Evolutionary conservation across 768 basidiomycete species (phyloP).

Genomic region (Pseudohyphozyma bogoriensis): DNA sequence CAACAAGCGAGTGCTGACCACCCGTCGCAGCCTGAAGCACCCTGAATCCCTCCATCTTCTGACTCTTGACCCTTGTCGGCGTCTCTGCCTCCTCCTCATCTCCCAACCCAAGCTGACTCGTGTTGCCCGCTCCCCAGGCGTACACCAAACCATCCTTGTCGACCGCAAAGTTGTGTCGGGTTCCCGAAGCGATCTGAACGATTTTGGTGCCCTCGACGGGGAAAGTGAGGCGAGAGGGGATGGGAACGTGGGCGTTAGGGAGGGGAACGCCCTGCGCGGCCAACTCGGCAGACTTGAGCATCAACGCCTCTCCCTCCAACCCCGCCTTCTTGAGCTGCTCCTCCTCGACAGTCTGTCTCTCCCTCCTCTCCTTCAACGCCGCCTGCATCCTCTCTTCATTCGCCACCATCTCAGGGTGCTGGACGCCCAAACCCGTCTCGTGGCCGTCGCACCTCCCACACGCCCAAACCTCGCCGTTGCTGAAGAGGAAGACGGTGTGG

Average conservation of each 20-base stretch:
- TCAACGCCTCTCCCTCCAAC: constrained; percentile 25
- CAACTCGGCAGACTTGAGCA: constrained; percentile 29
- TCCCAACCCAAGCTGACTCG: constrained; percentile 41
- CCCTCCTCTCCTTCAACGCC: constrained; percentile 27
- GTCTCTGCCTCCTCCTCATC: constrained; percentile 36
- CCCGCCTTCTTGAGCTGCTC: constrained; percentile 12
- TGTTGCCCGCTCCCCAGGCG: constrained; percentile 41
- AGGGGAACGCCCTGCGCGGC: constrained; percentile 30
- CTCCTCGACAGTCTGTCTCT: constrained; percentile 1
- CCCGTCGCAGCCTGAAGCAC: constrained; percentile 37
- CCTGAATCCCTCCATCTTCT: constrained; percentile 29
- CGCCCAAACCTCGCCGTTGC: constrained; percentile 70
- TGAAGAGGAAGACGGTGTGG: constrained; percentile 80
- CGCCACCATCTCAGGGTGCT: constrained; percentile 40
- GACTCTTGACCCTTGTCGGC: constrained; percentile 34
- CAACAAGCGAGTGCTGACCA: constrained; percentile 39
- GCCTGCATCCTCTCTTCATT: constrained; percentile 32
- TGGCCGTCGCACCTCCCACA: constrained; percentile 75
- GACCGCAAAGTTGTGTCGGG: constrained; percentile 41
- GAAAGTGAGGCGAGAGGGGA: constrained; percentile 39
- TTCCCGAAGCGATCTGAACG: constrained; percentile 39
- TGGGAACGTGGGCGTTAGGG: constrained; percentile 37
- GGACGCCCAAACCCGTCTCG: constrained; percentile 57
- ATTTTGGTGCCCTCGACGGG: constrained; percentile 40
- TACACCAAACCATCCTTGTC: constrained; percentile 40